Evolutionary conservation across 371 early-diverging fungal species (phyloP).

Genomic region (Dinochytrium kinnereticum): DNA sequence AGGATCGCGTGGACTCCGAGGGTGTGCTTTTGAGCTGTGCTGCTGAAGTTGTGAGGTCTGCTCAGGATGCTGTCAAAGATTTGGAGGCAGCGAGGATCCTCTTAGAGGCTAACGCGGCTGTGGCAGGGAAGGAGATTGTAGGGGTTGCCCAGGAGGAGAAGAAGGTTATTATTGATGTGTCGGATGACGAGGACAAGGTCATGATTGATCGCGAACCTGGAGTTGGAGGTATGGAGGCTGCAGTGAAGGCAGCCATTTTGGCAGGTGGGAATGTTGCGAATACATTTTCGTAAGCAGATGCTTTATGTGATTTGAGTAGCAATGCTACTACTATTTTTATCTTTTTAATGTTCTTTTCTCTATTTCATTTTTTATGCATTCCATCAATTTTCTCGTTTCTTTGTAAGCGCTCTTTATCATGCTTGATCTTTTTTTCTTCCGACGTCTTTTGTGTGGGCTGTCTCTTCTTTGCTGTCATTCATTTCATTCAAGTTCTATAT

Average conservation of each 20-base stretch:
- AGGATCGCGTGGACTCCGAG: background rate
- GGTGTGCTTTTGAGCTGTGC: conserved; percentile 7
- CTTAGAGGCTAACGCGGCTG: background rate
- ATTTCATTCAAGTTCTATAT: background rate
- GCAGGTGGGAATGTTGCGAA: background rate
- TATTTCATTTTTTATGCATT: background rate
- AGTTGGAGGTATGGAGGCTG: conserved; percentile 12
- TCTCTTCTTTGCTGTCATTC: background rate
- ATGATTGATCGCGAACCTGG: conserved; percentile 9
- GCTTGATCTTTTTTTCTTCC: background rate
- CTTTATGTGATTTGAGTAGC: too few species aligned
- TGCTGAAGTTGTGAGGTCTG: background rate
- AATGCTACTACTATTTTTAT: background rate
- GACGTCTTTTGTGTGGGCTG: background rate
- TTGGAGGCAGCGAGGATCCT: conserved; percentile 19
- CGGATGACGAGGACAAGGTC: background rate
- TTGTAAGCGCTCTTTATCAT: background rate
- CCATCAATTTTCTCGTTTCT: background rate
- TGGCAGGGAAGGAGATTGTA: background rate
- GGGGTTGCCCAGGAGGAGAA: background rate
- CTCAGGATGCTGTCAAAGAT: conserved; percentile 8
- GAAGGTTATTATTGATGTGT: background rate
- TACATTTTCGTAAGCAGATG: background rate
- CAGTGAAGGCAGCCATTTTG: background rate
- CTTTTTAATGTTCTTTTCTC: background rate